phyloP scores from a whole-genome alignment of 768 basidiomycete genomes.

The Tulasnella sp. region DNA sequence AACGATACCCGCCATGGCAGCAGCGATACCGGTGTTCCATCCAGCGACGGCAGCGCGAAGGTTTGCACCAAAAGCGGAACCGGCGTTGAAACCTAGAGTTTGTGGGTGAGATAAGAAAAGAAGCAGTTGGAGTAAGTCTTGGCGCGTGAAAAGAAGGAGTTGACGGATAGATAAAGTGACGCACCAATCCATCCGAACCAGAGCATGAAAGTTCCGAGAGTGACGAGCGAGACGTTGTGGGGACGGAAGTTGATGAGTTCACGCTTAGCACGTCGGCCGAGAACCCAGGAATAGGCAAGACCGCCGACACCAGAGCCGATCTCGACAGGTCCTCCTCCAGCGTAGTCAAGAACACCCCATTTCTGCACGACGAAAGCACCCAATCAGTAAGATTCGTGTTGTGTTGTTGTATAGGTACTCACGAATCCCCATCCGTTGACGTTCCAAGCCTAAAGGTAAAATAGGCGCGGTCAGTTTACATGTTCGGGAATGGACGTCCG shows the following conservation, averaged over 20 bases:
- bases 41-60: slow-evolving; percentile 76
- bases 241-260: slow-evolving; percentile 75
- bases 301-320: no score
- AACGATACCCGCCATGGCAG: slow-evolving; percentile 43
- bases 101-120: not conserved
- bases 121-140: not conserved
- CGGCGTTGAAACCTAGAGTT: slow-evolving; percentile 83
- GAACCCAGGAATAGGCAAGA: no score
- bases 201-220: slow-evolving; percentile 74
- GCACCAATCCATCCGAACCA: slow-evolving; percentile 66
- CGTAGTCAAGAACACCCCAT: slow-evolving; percentile 75
- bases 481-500: not conserved
- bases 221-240: slow-evolving; percentile 78
- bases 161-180: not conserved
- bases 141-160: not conserved
- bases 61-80: slow-evolving; percentile 81
- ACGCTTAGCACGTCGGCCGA: slow-evolving; percentile 69
- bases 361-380: no score
- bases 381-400: no score
- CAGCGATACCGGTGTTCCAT: slow-evolving; percentile 83
- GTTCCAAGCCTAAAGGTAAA: slow-evolving; percentile 46
- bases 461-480: not conserved
- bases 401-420: no score
- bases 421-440: slow-evolving; percentile 69
- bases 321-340: no score